Conservation (phyloP, 2,329 filamentous ascomycete genomes). For the Seiridium cupressi region DNA sequence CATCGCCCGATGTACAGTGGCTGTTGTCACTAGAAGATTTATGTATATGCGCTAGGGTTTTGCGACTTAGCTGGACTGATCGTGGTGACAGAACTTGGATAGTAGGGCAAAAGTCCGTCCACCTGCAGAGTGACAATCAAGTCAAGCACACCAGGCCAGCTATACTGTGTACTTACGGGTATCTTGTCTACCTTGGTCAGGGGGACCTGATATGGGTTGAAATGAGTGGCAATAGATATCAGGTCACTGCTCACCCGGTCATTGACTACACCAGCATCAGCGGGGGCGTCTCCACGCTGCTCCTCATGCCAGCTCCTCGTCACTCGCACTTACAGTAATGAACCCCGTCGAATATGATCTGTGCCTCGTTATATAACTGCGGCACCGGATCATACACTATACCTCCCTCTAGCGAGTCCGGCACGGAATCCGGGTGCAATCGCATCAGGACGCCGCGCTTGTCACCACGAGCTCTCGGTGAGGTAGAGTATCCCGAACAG, state of each 20-base stretch:
- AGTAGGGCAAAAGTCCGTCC: background rate
- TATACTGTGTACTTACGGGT: background rate
- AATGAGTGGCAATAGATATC: constrained; percentile 12
- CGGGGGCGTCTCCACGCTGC: no score
- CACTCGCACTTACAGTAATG: constrained; percentile 10
- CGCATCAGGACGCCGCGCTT: background rate
- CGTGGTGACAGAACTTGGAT: no score
- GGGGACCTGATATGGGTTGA: constrained; percentile 14
- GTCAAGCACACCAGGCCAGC: background rate
- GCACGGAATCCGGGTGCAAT: constrained; percentile 10
- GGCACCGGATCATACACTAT: constrained; percentile 8
- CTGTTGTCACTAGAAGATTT: constrained; percentile 12
- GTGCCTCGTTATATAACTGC: constrained; percentile 12
- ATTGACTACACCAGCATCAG: constrained; percentile 8
- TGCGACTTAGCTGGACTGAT: no score
- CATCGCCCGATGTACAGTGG: constrained; percentile 13
- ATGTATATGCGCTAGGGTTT: constrained; percentile 10
- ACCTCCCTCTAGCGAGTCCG: background rate
- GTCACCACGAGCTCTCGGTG: background rate
- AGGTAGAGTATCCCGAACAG: constrained; percentile 1
- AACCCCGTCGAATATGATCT: constrained; percentile 14
- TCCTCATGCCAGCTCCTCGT: background rate
- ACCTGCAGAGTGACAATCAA: background rate
- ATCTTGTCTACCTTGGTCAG: constrained; percentile 9
- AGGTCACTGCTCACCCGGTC: constrained; percentile 13